These are phyloP conservation scores for Suhomyces xylopsoci DNA, from an alignment of 805 yeast species.

Conservation along the genomic window DNA sequence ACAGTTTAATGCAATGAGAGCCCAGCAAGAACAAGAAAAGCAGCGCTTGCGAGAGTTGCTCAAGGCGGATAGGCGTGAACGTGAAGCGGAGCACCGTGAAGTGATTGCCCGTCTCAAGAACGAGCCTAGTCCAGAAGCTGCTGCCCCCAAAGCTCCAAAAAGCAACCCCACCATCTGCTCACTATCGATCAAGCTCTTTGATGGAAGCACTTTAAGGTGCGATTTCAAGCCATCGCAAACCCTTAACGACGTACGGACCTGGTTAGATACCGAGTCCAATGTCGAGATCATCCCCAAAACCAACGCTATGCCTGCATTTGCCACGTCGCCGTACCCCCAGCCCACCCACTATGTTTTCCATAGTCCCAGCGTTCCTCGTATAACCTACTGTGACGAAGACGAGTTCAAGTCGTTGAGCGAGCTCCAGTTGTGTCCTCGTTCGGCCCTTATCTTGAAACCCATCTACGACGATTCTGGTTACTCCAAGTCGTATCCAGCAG, in stretches of 20 bases:
- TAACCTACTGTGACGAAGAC: constrained; percentile 52
- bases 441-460: constrained; percentile 74
- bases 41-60: constrained; percentile 53
- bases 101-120: constrained; percentile 9
- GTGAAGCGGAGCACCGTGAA: constrained; percentile 18
- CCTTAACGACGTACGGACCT: constrained; percentile 56
- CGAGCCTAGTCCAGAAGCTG: constrained; percentile 12
- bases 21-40: constrained; percentile 49
- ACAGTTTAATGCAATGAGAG: constrained; percentile 19
- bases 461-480: constrained; percentile 28
- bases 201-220: constrained; percentile 58
- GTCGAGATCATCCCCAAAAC: constrained; percentile 24
- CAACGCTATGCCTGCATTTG: constrained; percentile 51
- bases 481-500: constrained; percentile 13
- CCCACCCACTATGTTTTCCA: constrained; percentile 44
- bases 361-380: constrained; percentile 45
- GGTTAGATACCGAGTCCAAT: constrained; percentile 51
- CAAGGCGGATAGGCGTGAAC: constrained; percentile 51
- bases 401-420: constrained; percentile 44
- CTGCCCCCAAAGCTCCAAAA: constrained; percentile 13
- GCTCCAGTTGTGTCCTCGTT: constrained; percentile 65
- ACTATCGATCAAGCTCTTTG: constrained; percentile 60
- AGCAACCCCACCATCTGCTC: constrained; percentile 26
- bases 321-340: constrained; percentile 55
- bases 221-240: constrained; percentile 46